Base-by-base conservation (phyloP, 805 yeast genomes). In the Zygoascus bituminiphila region DNA sequence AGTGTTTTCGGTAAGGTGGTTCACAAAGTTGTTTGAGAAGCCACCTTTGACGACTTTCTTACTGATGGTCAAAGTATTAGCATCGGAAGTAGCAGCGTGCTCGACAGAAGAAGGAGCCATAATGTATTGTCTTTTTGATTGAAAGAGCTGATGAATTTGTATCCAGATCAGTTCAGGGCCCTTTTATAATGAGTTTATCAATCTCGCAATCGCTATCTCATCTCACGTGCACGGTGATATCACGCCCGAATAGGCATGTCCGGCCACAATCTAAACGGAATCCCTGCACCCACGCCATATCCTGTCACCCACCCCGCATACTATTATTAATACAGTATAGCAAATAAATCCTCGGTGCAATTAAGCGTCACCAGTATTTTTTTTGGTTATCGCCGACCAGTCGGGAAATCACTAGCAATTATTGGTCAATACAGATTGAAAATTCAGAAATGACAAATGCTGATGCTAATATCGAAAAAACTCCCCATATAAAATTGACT, bases 1-100 rank as follows among this genome's bases (percentile, higher is more conserved):
- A 1, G 68, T 60, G 9, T 59, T 21, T 15, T 45, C 54, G 12
- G 67, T 67, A 22, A 61, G 49, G 20, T 40, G 21, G 2, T 20
- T 8, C 5, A 24, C 3, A 19, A 38, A 31, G 12, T 38, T 24
- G 25, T 38, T 25, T 8, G 15, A 25, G 21, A 40, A 40, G 17
- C 43, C 43, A 9, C 31, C 31, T 17, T 40, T 40, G 4, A 40
- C 43, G 7, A 23, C 15, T 4, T 12, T 40, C 43, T 40, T 40
- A 17, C 17, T 36, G 39, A 36, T 20, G 20, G 39, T 36, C 4
- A 36, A 12, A 19, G 12, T 14, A 9, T 36, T 19, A 8, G 43
- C 22, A 4, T 36, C 5, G 2, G 14, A 15, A 17, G 5, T 12
- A 5, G 20, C 39, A 4, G 39, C 19, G 22, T 17, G 4, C 22